These are phyloP conservation scores for Wakefieldia striispora DNA, from an alignment of 768 basidiomycete species.

Conservation along the genomic window DNA sequence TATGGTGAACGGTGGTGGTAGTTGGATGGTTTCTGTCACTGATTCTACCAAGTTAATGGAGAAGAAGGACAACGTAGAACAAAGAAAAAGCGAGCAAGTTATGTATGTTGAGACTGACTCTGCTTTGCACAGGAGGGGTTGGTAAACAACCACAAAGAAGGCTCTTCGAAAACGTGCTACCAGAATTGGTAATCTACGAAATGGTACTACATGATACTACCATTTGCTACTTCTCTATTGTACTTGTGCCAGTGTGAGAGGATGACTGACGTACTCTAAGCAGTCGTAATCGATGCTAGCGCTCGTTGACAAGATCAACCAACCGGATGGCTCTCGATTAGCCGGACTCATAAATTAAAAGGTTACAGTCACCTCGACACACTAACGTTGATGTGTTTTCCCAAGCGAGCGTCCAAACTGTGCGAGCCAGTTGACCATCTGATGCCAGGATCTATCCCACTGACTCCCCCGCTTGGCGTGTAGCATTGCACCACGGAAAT, in stretches of 20 bases:
- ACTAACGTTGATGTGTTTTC: neutral
- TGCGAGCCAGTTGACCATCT: too few relatives aligned
- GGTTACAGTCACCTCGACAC: neutral
- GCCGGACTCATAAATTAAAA: neutral
- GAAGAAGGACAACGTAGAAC: constrained; percentile 10
- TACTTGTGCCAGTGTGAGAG: too few relatives aligned
- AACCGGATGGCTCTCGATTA: too few relatives aligned
- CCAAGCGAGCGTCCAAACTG: too few relatives aligned
- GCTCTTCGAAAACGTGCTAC: neutral
- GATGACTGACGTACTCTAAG: too few relatives aligned
- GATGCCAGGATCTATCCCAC: too few relatives aligned
- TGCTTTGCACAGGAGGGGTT: neutral
- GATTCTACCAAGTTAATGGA: constrained; percentile 26
- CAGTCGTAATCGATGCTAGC: too few relatives aligned
- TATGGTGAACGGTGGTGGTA: neutral
- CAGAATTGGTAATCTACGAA: neutral
- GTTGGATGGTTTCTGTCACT: neutral
- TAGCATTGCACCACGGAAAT: neutral
- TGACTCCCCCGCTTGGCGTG: too few relatives aligned
- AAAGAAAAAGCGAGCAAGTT: neutral
- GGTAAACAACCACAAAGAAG: constrained; percentile 22
- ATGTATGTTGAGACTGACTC: neutral
- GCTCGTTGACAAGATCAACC: too few relatives aligned
- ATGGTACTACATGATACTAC: neutral
- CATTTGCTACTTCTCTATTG: too few relatives aligned